Evolutionary conservation across 106 monocot genomes (phyloP).

Genomic region (Dactylorhiza incarnata): DNA sequence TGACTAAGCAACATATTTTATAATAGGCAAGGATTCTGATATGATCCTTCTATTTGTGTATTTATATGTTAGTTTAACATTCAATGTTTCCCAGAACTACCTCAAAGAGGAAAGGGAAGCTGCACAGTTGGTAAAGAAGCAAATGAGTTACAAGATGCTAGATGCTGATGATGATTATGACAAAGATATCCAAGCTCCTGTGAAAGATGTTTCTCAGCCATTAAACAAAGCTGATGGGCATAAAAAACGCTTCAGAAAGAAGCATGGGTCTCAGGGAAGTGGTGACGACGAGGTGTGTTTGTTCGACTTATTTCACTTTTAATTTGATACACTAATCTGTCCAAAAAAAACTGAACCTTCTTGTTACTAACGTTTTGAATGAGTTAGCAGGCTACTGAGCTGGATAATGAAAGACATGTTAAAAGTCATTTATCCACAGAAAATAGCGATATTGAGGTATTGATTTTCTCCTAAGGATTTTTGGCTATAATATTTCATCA

Average conservation of each 20-base stretch:
- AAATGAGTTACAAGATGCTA: constrained; percentile 63
- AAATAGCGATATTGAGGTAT: constrained; percentile 10
- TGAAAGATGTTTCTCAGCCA: constrained; percentile 12
- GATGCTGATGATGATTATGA: constrained; percentile 72
- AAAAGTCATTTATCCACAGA: constrained; percentile 4
- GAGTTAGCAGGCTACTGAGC: constrained; percentile 13
- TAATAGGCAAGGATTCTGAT: not conserved
- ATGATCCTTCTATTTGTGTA: not conserved
- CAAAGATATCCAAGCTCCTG: not conserved
- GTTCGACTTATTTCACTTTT: constrained; percentile 3
- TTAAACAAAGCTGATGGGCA: constrained; percentile 19
- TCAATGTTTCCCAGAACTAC: constrained; percentile 37
- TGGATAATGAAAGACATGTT: constrained; percentile 17
- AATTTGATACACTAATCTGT: not conserved
- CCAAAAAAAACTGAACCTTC: not conserved
- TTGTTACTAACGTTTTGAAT: constrained; percentile 23
- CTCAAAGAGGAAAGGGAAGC: constrained; percentile 67
- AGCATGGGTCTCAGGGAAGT: constrained; percentile 31
- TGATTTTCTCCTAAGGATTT: not conserved
- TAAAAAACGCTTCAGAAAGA: constrained; percentile 62
- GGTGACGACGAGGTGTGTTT: constrained; percentile 54
- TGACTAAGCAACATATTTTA: not conserved
- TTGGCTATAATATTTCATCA: not conserved
- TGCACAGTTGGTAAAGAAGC: constrained; percentile 55
- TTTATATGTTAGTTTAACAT: not conserved